Conservation (phyloP, 176 grass and related monocot genomes). For the Avena insularis region DNA sequence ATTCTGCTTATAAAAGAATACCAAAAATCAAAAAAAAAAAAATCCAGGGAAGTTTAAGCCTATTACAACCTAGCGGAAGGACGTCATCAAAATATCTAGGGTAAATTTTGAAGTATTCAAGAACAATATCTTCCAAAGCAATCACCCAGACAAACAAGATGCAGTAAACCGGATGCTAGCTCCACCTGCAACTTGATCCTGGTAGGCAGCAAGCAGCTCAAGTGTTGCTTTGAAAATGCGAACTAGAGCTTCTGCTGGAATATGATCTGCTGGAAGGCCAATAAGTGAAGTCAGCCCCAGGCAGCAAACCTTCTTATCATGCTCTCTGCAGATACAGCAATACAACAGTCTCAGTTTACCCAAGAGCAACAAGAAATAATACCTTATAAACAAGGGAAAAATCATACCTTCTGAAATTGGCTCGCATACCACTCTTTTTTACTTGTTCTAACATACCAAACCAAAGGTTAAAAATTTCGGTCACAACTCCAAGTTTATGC, state of each 20-base stretch:
- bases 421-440: conserved; percentile 65
- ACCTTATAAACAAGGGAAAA: conserved; percentile 17
- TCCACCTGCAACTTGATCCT: conserved; percentile 92
- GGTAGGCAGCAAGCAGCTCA: conserved; percentile 79
- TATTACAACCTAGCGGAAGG: not conserved
- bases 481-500: conserved; percentile 77
- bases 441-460: conserved; percentile 88
- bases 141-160: conserved; percentile 40
- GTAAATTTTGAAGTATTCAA: conserved; percentile 39
- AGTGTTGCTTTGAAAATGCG: conserved; percentile 88
- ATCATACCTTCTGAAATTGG: conserved; percentile 78
- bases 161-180: conserved; percentile 77
- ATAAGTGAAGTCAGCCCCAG: conserved; percentile 94
- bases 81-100: not conserved
- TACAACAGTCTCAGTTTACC: conserved; percentile 16
- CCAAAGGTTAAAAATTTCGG: conserved; percentile 89
- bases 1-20: conserved; percentile 57
- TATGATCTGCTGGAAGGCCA: conserved; percentile 74
- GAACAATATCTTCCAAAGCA: conserved; percentile 76
- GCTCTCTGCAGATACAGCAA: conserved; percentile 70
- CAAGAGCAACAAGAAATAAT: conserved; percentile 28
- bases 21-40: conserved; percentile 25
- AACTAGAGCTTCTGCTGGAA: conserved; percentile 79
- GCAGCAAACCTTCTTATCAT: conserved; percentile 94
- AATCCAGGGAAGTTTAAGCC: not conserved